A percentile compares a stretch with the other conserved stretches of the same genome.
These are phyloP conservation scores for Fusarium duplospermum DNA, from an alignment of 2,329 filamentous ascomycete species.

Conservation along the genomic window DNA sequence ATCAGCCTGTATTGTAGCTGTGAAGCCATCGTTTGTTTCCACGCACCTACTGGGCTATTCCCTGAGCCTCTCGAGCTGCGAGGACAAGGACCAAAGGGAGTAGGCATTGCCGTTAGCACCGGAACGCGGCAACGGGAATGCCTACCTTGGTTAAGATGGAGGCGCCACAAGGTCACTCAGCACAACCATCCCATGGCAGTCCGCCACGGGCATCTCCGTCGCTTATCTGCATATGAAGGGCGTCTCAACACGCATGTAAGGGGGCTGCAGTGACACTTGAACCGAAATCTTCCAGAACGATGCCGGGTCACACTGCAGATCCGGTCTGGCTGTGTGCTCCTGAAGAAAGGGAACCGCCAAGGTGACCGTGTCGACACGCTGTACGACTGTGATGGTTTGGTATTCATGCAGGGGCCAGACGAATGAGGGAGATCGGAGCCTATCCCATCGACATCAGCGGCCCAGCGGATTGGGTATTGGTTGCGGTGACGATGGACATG, in stretches of 20 bases:
- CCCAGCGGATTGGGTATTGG: constrained; percentile 14
- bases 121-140: constrained; percentile 11
- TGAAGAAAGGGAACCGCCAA: not conserved
- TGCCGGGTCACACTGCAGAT: constrained; percentile 20
- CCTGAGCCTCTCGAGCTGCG: not conserved
- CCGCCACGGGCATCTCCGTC: constrained; percentile 40
- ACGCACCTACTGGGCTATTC: not conserved
- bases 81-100: constrained; percentile 17
- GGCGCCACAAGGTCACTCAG: constrained; percentile 30
- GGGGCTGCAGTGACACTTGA: constrained; percentile 26
- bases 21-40: not conserved
- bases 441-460: constrained; percentile 5
- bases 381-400: not conserved
- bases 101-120: constrained; percentile 14
- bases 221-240: constrained; percentile 42
- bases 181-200: constrained; percentile 24
- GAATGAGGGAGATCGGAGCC: constrained; percentile 15
- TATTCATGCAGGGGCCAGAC: constrained; percentile 25
- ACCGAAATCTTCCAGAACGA: constrained; percentile 41
- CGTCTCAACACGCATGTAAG: constrained; percentile 18
- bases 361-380: not conserved
- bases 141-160: constrained; percentile 10
- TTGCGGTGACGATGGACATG: constrained; percentile 2
- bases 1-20: not conserved
- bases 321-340: constrained; percentile 6